These are phyloP conservation scores for Plasmodium coatneyi DNA, from an alignment of 169 alveolate species.

Conservation along the genomic window DNA sequence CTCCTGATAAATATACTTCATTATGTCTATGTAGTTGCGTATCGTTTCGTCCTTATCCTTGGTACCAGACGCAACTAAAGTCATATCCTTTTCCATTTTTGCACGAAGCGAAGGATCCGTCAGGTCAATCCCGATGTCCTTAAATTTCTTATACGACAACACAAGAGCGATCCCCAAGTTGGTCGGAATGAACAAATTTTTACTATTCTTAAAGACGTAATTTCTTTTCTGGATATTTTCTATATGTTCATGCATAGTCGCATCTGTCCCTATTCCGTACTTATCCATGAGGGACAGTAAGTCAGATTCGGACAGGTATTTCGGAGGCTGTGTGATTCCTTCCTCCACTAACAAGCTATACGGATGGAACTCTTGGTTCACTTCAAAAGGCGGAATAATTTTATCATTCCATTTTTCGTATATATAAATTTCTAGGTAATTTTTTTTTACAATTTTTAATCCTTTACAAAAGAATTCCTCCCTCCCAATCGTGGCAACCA, in stretches of 20 bases:
- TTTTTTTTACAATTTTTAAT: constrained; percentile 57
- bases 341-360: constrained; percentile 45
- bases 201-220: constrained; percentile 87
- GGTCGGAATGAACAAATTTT: constrained; percentile 47
- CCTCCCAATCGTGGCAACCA: constrained; percentile 44
- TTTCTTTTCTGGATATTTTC: constrained; percentile 97
- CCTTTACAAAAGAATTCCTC: constrained; percentile 73
- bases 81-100: constrained; percentile 93
- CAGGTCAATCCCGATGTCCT: constrained; percentile 77
- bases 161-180: constrained; percentile 77
- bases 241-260: constrained; percentile 98
- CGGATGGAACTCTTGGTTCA: constrained; percentile 46
- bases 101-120: constrained; percentile 93
- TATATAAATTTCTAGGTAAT: constrained; percentile 66
- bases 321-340: constrained; percentile 92
- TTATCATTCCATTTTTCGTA: constrained; percentile 75
- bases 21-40: constrained; percentile 65
- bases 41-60: constrained; percentile 57
- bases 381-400: constrained; percentile 48
- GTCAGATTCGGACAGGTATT: constrained; percentile 96
- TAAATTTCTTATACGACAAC: constrained; percentile 80
- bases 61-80: constrained; percentile 91
- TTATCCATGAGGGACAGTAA: constrained; percentile 95
- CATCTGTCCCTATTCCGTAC: constrained; percentile 99
- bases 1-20: constrained; percentile 73